Percentiles rank a stretch among this genome's conserved stretches.
phyloP scores from a whole-genome alignment of 768 basidiomycete genomes.

The Termitomyces sp. region DNA sequence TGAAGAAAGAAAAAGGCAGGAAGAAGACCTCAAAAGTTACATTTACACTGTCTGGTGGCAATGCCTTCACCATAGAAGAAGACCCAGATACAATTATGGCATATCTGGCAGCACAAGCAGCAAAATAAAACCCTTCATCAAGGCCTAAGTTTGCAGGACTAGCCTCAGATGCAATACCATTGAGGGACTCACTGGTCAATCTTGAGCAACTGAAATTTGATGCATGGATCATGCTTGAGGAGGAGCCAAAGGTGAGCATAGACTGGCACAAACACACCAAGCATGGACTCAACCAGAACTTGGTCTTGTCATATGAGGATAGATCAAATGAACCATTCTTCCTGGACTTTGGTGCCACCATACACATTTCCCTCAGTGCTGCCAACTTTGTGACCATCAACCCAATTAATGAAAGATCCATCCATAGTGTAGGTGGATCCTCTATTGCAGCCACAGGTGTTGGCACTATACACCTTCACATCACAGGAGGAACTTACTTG shows the following conservation, averaged over 20 bases:
- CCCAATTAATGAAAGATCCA: background rate
- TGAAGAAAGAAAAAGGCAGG: no score
- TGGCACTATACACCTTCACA: background rate
- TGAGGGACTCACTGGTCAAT: background rate
- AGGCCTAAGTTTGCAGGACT: background rate
- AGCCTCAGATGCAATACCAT: background rate
- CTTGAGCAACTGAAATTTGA: background rate
- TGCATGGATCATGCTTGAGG: background rate
- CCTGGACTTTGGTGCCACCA: background rate
- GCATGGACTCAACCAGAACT: background rate
- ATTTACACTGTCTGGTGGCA: background rate
- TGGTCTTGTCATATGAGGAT: background rate
- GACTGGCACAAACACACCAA: background rate
- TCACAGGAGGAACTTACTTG: background rate
- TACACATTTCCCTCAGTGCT: background rate
- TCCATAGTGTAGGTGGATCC: no score
- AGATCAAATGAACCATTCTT: background rate
- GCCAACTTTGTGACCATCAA: background rate
- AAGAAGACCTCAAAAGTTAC: no score
- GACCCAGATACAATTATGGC: background rate
- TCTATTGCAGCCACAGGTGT: no score
- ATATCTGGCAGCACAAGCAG: background rate
- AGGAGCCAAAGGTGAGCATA: background rate
- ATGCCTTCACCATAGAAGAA: background rate
- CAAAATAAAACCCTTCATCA: background rate